Evolutionary conservation across 2,329 filamentous ascomycete genomes (phyloP), one percentile per base, ranked within the genome.

Genomic region (Diaporthe ilicicola): DNA sequence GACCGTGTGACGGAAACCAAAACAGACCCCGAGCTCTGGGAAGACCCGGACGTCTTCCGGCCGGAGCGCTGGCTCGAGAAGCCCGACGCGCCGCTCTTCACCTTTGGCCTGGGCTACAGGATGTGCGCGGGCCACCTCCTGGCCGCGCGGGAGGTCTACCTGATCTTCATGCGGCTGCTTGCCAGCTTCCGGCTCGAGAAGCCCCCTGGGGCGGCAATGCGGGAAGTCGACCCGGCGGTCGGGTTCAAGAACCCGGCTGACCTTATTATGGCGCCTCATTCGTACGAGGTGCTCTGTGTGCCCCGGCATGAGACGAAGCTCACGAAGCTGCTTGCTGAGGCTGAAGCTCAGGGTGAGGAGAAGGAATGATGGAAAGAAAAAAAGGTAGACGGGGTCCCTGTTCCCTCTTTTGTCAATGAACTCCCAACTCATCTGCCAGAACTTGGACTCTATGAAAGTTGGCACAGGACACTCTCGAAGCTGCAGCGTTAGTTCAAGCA

Each of bases 31-130:
- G 81, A 82, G 0, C 88, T 92, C 75, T 92, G 92, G 81, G 90
- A 91, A 75, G 83, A 89, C 4, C 89, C 90, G 0, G 88, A 91
- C 66, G 84, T 87, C 17, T 93, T 91, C 75, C 80, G 90, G 9
- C 80, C 83, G 15, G 84, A 80, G 69, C 78, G 79, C n/a, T 88
- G 74, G 81, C 77, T 81, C 79, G 84, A 69, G 32, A 75, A 76
- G 34, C 76, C 76, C 3, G 74, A 78, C 4, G 85, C 84, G 4
- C 85, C 85, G 0, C 86, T 88, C 73, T 88, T 86, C 73, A 85
- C 82, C 46, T 88, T 87, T 71, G 86, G 86, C 0, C 85, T 87
- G 2, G 87, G 87, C 2, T 84, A 84, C 39, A 81, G 87, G 22
- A 88, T 88, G 85, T 89, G 87, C 72, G 84, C 85, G 8, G 87